phyloP scores from a whole-genome alignment of 2,329 filamentous ascomycete genomes.

The Septoria linicola region DNA sequence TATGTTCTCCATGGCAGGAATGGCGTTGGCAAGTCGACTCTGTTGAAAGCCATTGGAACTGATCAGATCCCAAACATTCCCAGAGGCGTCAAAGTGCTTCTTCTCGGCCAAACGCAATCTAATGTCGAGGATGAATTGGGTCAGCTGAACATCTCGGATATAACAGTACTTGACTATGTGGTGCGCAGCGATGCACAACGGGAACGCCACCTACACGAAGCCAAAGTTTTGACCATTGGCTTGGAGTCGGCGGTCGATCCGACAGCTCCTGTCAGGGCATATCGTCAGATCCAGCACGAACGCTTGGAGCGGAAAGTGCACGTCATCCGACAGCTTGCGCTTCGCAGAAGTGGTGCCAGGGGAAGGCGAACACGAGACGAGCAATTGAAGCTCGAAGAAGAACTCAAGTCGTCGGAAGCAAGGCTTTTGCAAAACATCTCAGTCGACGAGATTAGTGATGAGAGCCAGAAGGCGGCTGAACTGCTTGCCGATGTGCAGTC shows the following conservation, averaged over 20 bases:
- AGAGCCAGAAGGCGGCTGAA: slow-evolving; percentile 68
- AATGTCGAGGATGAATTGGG: slow-evolving; percentile 19
- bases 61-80: slow-evolving; percentile 76
- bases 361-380: slow-evolving; percentile 75
- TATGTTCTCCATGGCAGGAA: slow-evolving; percentile 81
- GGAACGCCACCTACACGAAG: slow-evolving; percentile 24
- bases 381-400: slow-evolving; percentile 66
- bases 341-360: slow-evolving; percentile 70
- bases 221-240: slow-evolving; percentile 16
- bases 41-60: slow-evolving; percentile 72
- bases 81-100: slow-evolving; percentile 62
- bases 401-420: slow-evolving; percentile 48
- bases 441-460: slow-evolving; percentile 56
- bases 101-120: slow-evolving; percentile 66
- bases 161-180: slow-evolving; percentile 31
- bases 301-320: slow-evolving; percentile 22
- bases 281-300: slow-evolving; percentile 23
- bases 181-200: slow-evolving; percentile 26
- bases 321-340: slow-evolving; percentile 57
- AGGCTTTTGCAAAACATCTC: slow-evolving; percentile 51
- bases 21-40: slow-evolving; percentile 77
- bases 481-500: slow-evolving; percentile 40
- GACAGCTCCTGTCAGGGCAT: slow-evolving; percentile 19
- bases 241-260: slow-evolving; percentile 17
- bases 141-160: slow-evolving; percentile 6